These are phyloP conservation scores for Vitis riparia DNA, from an alignment of 164 flowering plant species.

Conservation along the genomic window DNA sequence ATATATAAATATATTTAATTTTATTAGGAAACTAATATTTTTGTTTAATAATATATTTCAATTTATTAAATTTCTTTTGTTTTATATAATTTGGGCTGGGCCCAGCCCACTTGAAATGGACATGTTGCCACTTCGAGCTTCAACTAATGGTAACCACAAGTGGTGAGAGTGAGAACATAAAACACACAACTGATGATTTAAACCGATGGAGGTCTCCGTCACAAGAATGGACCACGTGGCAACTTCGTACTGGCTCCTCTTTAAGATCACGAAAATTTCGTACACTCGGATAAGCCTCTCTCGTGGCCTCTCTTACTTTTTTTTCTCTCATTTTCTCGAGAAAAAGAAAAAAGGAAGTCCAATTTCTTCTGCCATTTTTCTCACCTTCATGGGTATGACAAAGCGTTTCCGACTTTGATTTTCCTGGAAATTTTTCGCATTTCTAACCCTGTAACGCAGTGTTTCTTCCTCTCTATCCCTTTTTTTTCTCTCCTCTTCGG, in stretches of 20 bases:
- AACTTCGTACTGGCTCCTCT: background rate
- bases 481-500: no score
- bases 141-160: background rate
- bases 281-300: conserved; percentile 21
- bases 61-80: no score
- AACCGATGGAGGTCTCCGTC: background rate
- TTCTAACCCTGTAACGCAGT: no score
- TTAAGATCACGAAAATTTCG: background rate
- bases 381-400: background rate
- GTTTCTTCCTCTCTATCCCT: background rate
- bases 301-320: conserved; percentile 1
- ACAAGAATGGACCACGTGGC: conserved; percentile 15
- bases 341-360: background rate
- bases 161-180: background rate
- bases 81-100: no score
- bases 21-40: no score
- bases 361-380: conserved; percentile 4
- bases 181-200: background rate
- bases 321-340: background rate
- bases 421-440: background rate
- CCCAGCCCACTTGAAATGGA: background rate
- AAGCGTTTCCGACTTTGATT: conserved; percentile 2
- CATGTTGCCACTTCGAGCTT: background rate
- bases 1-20: no score
- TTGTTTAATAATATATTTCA: background rate